These are phyloP conservation scores for Graphilbum ipis-grandicollis DNA, from an alignment of 2,329 filamentous ascomycete genomes.

Conservation along the genomic window DNA sequence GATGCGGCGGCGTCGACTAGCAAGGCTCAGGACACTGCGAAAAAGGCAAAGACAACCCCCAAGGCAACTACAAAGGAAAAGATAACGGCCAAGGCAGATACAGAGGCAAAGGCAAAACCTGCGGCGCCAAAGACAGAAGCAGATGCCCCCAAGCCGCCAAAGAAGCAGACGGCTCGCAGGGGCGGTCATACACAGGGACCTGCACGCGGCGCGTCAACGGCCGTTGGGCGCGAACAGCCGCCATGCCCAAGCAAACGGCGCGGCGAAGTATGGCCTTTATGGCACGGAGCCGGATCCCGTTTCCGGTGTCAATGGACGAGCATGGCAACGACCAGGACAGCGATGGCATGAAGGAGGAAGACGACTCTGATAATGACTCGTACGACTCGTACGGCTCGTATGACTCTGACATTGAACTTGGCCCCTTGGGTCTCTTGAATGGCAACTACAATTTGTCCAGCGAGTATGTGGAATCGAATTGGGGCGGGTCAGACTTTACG, in stretches of 20 bases:
- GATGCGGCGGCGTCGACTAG: no score
- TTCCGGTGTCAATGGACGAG: not conserved
- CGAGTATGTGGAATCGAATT: not conserved
- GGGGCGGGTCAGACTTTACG: not conserved
- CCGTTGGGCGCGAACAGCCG: not conserved
- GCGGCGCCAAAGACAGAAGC: not conserved
- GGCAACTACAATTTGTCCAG: not conserved
- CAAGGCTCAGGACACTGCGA: not conserved
- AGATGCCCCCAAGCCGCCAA: not conserved
- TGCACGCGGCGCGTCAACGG: not conserved
- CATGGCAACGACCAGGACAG: not conserved
- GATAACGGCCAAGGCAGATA: constrained; percentile 1
- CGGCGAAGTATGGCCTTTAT: constrained; percentile 1
- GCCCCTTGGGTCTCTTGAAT: constrained; percentile 1
- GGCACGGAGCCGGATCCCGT: constrained; percentile 1
- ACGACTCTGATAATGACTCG: not conserved
- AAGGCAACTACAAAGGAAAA: not conserved
- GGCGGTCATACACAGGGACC: constrained; percentile 1
- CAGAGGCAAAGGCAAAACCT: not conserved
- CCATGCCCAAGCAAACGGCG: constrained; percentile 1
- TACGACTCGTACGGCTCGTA: not conserved
- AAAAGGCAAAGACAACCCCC: constrained; percentile 1
- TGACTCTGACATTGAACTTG: not conserved
- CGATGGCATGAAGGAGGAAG: not conserved
- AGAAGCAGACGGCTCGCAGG: constrained; percentile 1